Evolutionary conservation across 1,284 basidiomycete genomes (phyloP).

Genomic region (Sporisorium iseilematis-ciliati): DNA sequence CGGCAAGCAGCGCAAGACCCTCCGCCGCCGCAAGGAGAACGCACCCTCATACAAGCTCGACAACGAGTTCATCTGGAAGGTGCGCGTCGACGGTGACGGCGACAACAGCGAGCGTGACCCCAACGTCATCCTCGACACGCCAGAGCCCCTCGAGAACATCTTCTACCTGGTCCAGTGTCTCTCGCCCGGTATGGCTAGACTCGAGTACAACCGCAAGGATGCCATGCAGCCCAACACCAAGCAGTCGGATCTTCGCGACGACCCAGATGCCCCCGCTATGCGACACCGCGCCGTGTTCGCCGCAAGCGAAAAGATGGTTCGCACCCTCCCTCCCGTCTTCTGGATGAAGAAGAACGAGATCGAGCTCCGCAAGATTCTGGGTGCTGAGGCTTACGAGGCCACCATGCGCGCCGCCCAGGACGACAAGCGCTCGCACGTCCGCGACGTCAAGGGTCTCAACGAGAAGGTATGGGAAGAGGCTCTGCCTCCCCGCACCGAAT

Average conservation of each 20-base stretch:
- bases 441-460: slow-evolving; percentile 62
- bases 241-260: slow-evolving; percentile 59
- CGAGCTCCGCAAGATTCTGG: slow-evolving; percentile 60
- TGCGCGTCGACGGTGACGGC: slow-evolving; percentile 60
- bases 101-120: slow-evolving; percentile 58
- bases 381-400: slow-evolving; percentile 57
- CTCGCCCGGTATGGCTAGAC: slow-evolving; percentile 58
- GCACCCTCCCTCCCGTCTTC: slow-evolving; percentile 61
- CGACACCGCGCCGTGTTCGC: slow-evolving; percentile 64
- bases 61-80: slow-evolving; percentile 63
- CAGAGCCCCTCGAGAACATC: slow-evolving; percentile 65
- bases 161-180: slow-evolving; percentile 65
- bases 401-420: slow-evolving; percentile 58
- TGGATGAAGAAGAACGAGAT: slow-evolving; percentile 66
- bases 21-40: slow-evolving; percentile 60
- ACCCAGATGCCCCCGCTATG: slow-evolving; percentile 58
- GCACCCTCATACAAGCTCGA: slow-evolving; percentile 59
- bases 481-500: slow-evolving; percentile 46
- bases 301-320: slow-evolving; percentile 59
- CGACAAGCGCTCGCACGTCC: slow-evolving; percentile 44
- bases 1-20: slow-evolving; percentile 57
- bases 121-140: slow-evolving; percentile 62
- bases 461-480: slow-evolving; percentile 66
- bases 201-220: slow-evolving; percentile 62
- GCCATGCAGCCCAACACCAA: slow-evolving; percentile 64